Base-by-base conservation (phyloP, 345 rosid species). In the Eutrema japonicum region DNA sequence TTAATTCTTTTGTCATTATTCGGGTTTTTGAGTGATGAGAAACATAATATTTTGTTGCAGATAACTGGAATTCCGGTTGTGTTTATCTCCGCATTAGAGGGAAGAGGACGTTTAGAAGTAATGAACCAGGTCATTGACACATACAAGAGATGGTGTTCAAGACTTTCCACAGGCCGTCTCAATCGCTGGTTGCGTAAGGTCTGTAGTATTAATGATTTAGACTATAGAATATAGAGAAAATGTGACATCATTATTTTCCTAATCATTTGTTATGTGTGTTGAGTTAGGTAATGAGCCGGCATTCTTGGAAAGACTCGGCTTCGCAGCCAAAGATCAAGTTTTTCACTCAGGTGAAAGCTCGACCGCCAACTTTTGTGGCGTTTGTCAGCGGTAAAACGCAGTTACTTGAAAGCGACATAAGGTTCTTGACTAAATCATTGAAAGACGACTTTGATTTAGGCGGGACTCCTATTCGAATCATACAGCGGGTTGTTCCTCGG, bases 321-420 rank as follows among this genome's bases (percentile, higher is more conserved):
- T 83, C 96, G 5, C 91, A 90, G 66, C 93, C 96, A 22, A 95
- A 88, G 87, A 86, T 95, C 60, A 95, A 95, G 80, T 95, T 92
- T 74, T 87, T 95, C 80, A 89, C 99, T 30, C 99, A 95, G 68
- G 99, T 95, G 81, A 95, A 95, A 89, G 99, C 97, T 27, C 82
- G 99, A 36, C 99, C 99, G 10, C 97, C 97, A 0, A 95, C 99
- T 64, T 95, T 95, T 73, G 90, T 95, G 0, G 93, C 97, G 71
- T 95, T 95, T 66, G 46, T 88, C 71, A 83, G 83, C 4, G 96
- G 96, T 74, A 92, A 82, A 81, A 84, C 81, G 0, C 72, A 27
- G 75, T 84, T 95, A 40, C 80, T 88, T 0, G 96, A 90, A 32
- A 84, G 93, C 3, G 93, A 95, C 64, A 63, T 95, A 29, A 82